Conservation (phyloP, 805 yeast genomes). For the Candida chilensis region DNA sequence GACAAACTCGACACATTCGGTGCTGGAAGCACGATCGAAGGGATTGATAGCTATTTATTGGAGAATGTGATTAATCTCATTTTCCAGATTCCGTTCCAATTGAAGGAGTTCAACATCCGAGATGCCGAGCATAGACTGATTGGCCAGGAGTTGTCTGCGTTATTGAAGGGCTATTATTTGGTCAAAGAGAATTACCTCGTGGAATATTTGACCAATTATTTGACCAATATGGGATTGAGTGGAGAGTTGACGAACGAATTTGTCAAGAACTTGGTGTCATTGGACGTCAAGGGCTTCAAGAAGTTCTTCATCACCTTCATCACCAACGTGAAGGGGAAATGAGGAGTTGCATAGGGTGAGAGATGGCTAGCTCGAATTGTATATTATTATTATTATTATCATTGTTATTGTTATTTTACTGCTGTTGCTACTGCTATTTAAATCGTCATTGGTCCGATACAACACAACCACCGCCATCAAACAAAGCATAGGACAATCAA, state of each 20-base stretch:
- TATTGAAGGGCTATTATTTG: constrained; percentile 55
- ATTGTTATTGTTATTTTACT: too few species aligned
- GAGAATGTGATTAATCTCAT: constrained; percentile 57
- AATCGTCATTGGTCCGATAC: too few species aligned
- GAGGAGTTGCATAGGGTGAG: constrained; percentile 1
- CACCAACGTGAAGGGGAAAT: constrained; percentile 18
- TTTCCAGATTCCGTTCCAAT: constrained; percentile 75
- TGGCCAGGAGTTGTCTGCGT: constrained; percentile 63
- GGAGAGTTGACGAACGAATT: constrained; percentile 51
- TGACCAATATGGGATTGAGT: constrained; percentile 52
- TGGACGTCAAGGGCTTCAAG: constrained; percentile 57
- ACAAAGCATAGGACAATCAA: too few species aligned
- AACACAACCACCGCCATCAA: too few species aligned
- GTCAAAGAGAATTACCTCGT: constrained; percentile 30
- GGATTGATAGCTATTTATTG: constrained; percentile 63
- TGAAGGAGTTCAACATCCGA: constrained; percentile 51
- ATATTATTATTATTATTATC: too few species aligned
- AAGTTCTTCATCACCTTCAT: constrained; percentile 51
- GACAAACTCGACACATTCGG: constrained; percentile 52
- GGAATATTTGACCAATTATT: constrained; percentile 37
- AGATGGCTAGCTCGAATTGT: too few species aligned
- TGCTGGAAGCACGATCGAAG: constrained; percentile 47
- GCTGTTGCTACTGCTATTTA: too few species aligned
- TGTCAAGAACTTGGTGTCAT: constrained; percentile 43
- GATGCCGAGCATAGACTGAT: constrained; percentile 76